Base-by-base conservation (phyloP, 306 rosid genomes). In the Sophora flavescens region DNA sequence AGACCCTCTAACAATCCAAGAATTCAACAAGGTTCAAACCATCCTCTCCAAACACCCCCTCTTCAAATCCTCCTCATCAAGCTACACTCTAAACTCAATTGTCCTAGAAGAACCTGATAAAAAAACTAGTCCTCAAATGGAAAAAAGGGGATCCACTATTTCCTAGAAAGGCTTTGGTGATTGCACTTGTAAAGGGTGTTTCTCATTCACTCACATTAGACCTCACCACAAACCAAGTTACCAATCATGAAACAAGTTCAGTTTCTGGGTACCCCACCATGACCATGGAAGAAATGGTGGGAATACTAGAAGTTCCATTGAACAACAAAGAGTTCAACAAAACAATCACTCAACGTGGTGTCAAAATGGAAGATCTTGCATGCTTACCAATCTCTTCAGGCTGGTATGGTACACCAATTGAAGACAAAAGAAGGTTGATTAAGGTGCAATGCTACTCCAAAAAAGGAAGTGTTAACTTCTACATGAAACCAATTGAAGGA, bases 401-500 rank as follows among this genome's bases (percentile, higher is more conserved):
- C 0, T 94, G 97, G 98, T 94, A 86, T 48, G 97, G 96, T 0
- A 60, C 56, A 10, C 26, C 73, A 0, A 86, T 84, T 61, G 94
- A 94, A 72, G 89, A 88, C 73, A 83, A 82, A 14, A 72, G 70
- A 78, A 86, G 94, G 79, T 28, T 94, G 73, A 91, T 89, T 16
- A 94, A 94, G 79, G 90, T 91, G 3, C 97, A 90, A 77, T 91
- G 98, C 65, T 94, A 86, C 70, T 84, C 94, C 72, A 82, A 28
- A 63, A 66, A 94, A 39, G 97, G 80, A 42, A 91, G 93, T 17
- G 96, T 84, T 6, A 94, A 94, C 62, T 94, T 94, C 84, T 94
- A 94, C 86, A 91, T 94, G 97, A 82, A 89, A 58, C 98, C 98
- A 3, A 90, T 94, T 35, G 98, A 94, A 81, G 98, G 97, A 3